phyloP scores from a whole-genome alignment of 2,329 filamentous ascomycete species.

The Mycocentrospora acerina region DNA sequence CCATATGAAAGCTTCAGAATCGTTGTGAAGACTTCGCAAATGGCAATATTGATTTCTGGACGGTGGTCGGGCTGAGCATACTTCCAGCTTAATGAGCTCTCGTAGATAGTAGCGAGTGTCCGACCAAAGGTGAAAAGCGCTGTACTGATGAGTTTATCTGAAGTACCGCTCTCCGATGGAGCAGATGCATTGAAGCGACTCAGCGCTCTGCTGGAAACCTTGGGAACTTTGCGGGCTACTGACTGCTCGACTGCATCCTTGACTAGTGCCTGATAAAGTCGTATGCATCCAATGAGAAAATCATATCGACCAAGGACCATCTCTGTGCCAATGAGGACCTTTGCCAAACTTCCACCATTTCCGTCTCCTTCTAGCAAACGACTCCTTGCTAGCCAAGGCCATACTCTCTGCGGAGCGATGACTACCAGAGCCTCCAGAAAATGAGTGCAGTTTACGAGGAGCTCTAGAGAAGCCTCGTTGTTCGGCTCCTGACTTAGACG shows the following conservation, averaged over 20 bases:
- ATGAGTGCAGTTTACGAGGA: constrained; percentile 74
- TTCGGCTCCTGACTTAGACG: constrained; percentile 55
- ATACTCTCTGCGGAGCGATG: constrained; percentile 78
- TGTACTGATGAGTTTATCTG: constrained; percentile 73
- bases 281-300: constrained; percentile 72
- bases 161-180: constrained; percentile 67
- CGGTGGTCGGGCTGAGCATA: constrained; percentile 70
- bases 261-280: constrained; percentile 72
- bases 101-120: constrained; percentile 78
- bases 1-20: constrained; percentile 73
- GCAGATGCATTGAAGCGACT: constrained; percentile 50
- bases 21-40: constrained; percentile 70
- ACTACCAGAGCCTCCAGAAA: constrained; percentile 74
- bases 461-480: constrained; percentile 62
- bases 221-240: constrained; percentile 65
- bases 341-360: constrained; percentile 72
- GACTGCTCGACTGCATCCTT: constrained; percentile 72
- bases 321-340: constrained; percentile 80
- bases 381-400: constrained; percentile 85
- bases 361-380: constrained; percentile 76
- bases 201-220: constrained; percentile 55
- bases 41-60: constrained; percentile 65
- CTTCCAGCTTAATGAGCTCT: constrained; percentile 83
- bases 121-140: constrained; percentile 73
- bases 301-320: constrained; percentile 74